These are phyloP conservation scores for Sugiyamaella sp. DNA, from an alignment of 1,139 yeast species.

Conservation along the genomic window DNA sequence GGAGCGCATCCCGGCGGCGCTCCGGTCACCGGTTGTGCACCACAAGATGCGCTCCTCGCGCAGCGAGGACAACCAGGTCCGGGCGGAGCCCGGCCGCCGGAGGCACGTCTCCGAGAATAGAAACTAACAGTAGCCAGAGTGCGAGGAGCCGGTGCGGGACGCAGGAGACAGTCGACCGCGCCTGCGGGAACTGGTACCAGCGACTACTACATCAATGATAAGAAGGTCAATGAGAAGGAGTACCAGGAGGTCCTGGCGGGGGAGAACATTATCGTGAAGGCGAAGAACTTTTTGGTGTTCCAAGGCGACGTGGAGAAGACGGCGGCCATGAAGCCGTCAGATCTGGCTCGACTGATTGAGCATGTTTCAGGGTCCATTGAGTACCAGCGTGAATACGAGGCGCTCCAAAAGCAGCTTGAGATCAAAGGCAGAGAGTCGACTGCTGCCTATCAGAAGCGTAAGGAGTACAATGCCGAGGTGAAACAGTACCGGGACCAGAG, in stretches of 20 bases:
- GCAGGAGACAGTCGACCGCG: constrained; percentile 1
- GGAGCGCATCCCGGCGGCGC: not conserved
- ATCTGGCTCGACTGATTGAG: constrained; percentile 74
- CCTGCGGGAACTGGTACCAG: constrained; percentile 56
- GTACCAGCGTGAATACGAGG: constrained; percentile 67
- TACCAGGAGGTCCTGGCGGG: constrained; percentile 67
- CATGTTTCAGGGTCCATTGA: constrained; percentile 82
- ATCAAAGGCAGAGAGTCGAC: constrained; percentile 61
- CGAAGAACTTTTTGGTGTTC: constrained; percentile 88
- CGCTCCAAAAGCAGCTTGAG: constrained; percentile 65
- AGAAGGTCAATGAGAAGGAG: constrained; percentile 62
- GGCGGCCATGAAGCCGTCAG: constrained; percentile 83
- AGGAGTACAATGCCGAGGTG: constrained; percentile 74
- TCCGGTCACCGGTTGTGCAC: too few species aligned
- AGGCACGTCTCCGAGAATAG: not conserved
- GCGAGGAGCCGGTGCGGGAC: constrained; percentile 9
- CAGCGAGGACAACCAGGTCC: not conserved
- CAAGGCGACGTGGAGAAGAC: constrained; percentile 97
- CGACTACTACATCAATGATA: constrained; percentile 69
- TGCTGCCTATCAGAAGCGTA: constrained; percentile 67
- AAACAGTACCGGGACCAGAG: constrained; percentile 80
- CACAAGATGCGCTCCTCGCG: not conserved
- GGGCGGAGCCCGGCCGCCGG: constrained; percentile 1
- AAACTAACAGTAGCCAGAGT: constrained; percentile 16
- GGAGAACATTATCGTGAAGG: constrained; percentile 87